Evolutionary conservation across 495 filamentous ascomycete genomes (phyloP).

Genomic region (Aspergillus avenaceus): DNA sequence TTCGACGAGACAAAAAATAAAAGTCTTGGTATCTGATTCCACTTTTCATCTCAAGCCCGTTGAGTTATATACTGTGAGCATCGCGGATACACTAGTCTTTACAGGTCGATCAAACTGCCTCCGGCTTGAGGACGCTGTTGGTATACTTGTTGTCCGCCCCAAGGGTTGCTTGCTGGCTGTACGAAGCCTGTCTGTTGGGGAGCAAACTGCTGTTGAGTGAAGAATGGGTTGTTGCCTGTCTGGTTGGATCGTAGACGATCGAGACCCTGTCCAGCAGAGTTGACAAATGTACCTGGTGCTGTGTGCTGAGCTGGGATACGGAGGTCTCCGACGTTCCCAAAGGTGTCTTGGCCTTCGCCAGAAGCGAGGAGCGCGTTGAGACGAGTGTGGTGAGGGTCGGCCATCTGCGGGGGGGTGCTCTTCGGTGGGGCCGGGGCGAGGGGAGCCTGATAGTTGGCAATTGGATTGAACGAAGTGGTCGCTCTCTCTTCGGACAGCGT

Average conservation of each 20-base stretch:
- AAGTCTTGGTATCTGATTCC: not conserved
- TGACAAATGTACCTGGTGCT: slow-evolving; percentile 94
- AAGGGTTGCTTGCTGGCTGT: slow-evolving; percentile 63
- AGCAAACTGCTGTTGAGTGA: slow-evolving; percentile 55
- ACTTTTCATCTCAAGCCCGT: not conserved
- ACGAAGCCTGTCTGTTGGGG: slow-evolving; percentile 54
- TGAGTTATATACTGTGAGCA: not conserved
- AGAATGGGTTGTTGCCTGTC: slow-evolving; percentile 91
- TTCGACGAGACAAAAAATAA: not conserved
- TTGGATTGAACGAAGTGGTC: slow-evolving; percentile 46
- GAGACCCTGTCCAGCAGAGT: slow-evolving; percentile 78
- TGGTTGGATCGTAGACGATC: slow-evolving; percentile 64
- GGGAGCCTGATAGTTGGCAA: slow-evolving; percentile 48
- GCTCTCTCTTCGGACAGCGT: slow-evolving; percentile 68
- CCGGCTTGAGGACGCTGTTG: slow-evolving; percentile 61
- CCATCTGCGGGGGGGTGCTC: slow-evolving; percentile 37
- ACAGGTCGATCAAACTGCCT: slow-evolving; percentile 92
- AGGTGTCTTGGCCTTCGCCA: slow-evolving; percentile 94
- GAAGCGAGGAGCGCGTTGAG: slow-evolving; percentile 84
- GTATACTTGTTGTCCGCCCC: slow-evolving; percentile 52
- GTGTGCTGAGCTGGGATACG: slow-evolving; percentile 97
- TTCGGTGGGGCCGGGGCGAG: slow-evolving; percentile 33
- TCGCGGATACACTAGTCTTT: slow-evolving; percentile 11
- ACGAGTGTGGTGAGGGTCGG: slow-evolving; percentile 74
- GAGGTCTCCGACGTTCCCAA: slow-evolving; percentile 90